Conservation (phyloP, 2,329 filamentous ascomycete species). For the Trichoderma sp. region DNA sequence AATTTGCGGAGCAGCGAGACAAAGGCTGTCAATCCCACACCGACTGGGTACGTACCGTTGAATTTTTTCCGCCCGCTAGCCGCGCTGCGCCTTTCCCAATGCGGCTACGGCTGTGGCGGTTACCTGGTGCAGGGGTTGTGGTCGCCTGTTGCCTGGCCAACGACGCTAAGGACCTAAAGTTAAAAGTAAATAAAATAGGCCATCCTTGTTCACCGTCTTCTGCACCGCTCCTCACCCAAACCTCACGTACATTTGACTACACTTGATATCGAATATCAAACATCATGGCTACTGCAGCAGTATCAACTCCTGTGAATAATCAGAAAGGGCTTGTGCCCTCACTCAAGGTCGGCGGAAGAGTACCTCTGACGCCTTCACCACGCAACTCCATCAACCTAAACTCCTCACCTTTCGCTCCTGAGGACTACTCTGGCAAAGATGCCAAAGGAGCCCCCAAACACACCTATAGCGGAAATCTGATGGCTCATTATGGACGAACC, state of each 20-base stretch:
- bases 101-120: not conserved
- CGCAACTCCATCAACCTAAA: conserved; percentile 59
- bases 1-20: conserved; percentile 18
- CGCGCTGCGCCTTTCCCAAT: not conserved
- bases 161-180: conserved; percentile 31
- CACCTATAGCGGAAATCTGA: conserved; percentile 76
- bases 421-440: conserved; percentile 54
- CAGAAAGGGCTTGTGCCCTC: conserved; percentile 89
- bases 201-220: conserved; percentile 23
- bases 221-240: conserved; percentile 22
- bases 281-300: conserved; percentile 73
- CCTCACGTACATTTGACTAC: not conserved
- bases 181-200: conserved; percentile 47
- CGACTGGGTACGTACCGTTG: conserved; percentile 17
- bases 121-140: conserved; percentile 10
- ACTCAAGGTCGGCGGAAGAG: conserved; percentile 89
- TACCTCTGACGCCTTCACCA: conserved; percentile 91
- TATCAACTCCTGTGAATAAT: conserved; percentile 93
- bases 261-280: conserved; percentile 22
- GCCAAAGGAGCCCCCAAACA: conserved; percentile 61
- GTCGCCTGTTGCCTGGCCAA: conserved; percentile 39
- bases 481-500: conserved; percentile 73
- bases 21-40: conserved; percentile 1
- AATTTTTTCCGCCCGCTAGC: conserved; percentile 1
- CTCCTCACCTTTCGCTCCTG: conserved; percentile 77